These are phyloP conservation scores for Plectosphaerella cucumerina DNA, from an alignment of 2,329 filamentous ascomycete genomes.

Conservation along the genomic window DNA sequence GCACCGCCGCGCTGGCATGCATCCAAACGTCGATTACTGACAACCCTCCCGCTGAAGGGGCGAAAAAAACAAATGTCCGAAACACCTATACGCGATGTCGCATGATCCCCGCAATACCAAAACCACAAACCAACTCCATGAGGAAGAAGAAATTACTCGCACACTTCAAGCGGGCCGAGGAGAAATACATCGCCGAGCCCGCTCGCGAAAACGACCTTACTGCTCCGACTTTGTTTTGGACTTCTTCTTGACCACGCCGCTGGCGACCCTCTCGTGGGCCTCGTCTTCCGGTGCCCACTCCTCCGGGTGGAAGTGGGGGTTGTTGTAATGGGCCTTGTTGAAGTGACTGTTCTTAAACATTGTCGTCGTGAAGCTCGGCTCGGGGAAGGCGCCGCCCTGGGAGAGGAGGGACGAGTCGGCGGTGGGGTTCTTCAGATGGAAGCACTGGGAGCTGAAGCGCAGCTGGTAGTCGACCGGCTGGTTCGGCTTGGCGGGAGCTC, in stretches of 20 bases:
- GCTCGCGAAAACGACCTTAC: not conserved
- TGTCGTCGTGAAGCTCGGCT: constrained; percentile 48
- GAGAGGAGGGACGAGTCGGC: constrained; percentile 15
- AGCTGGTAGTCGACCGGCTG: constrained; percentile 26
- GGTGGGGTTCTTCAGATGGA: constrained; percentile 36
- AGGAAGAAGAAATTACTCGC: not conserved
- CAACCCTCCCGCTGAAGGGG: too few species aligned
- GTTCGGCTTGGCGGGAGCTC: too few species aligned
- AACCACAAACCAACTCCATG: not conserved
- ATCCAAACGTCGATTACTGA: not conserved
- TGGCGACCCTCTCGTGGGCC: constrained; percentile 4
- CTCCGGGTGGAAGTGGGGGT: constrained; percentile 47
- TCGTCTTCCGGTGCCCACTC: constrained; percentile 39
- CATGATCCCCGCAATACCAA: not conserved
- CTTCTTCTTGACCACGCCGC: constrained; percentile 8
- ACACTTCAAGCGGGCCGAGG: too few species aligned
- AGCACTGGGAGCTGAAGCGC: constrained; percentile 52
- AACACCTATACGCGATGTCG: too few species aligned
- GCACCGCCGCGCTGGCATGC: not conserved
- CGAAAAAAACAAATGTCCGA: too few species aligned
- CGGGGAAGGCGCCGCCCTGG: constrained; percentile 22
- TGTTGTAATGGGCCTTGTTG: constrained; percentile 64
- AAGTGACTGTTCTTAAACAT: constrained; percentile 65
- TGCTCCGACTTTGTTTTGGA: not conserved
- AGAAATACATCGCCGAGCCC: too few species aligned